Evolutionary conservation across 148 eudicot species (phyloP), one percentile per base, ranked within the genome.

Genomic region (Rhododendron kiyosumense): DNA sequence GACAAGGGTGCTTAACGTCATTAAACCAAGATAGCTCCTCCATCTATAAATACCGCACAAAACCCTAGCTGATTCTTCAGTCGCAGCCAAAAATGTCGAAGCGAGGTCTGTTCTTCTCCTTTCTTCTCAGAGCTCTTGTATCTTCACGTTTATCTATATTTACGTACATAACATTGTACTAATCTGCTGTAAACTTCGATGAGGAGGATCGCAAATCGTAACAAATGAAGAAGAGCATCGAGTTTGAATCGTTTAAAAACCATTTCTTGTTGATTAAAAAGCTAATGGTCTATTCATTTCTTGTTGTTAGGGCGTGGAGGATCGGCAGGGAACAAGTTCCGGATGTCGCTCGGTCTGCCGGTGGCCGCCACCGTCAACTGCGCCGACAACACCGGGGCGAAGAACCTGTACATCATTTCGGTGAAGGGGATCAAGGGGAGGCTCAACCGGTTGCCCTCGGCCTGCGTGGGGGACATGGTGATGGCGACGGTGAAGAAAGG

Each of bases 321-420:
- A 22, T 90, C 93, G 52, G 95, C 96, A 20, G 96, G 96, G 0
- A 94, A 93, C 93, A 93, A 94, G 91, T 93, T 94, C 89, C 76
- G 96, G 85, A 94, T 94, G 96, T 94, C 95, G 83, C 90, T 94
- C 41, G 96, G 96, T 88, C 87, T 94, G 6, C 95, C 96, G 80
- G 95, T 94, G 88, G 96, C 95, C 28, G 96, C 96, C 67, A 91
- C 91, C 20, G 76, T 71, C 38, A 71, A 71, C 20, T 71, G 76
- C 76, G 76, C 76, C 76, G 76, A 71, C 76, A 71, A 71, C 76
- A 71, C 76, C 20, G 76, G 76, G 20, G 76, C 76, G 76, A 71
- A 71, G 76, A 71, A 71, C 36, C 41, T 71, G 7, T 71, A 71
- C 38, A 71, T 71, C 17, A 71, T 71, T 13, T 71, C 76, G 20